Conservation (phyloP, 805 yeast genomes). For the Huiozyma sinensis region DNA sequence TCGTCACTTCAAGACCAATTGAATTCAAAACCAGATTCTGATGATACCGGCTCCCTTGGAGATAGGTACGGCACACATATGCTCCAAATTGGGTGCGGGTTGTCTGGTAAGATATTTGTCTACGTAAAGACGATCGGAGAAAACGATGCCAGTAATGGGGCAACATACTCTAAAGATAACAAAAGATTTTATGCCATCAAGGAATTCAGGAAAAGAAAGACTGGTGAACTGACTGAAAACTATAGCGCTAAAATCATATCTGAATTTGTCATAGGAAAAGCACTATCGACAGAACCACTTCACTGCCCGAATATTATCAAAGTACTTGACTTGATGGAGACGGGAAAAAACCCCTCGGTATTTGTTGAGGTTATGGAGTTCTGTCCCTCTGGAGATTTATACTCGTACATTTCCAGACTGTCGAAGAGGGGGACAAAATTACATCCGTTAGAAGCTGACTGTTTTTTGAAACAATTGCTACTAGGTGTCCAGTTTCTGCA, state of each 20-base stretch:
- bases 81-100: constrained; percentile 76
- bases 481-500: constrained; percentile 81
- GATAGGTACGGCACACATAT: constrained; percentile 41
- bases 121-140: constrained; percentile 41
- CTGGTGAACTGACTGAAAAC: constrained; percentile 73
- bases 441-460: constrained; percentile 65
- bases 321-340: constrained; percentile 68
- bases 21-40: too few species aligned
- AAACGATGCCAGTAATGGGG: too few species aligned
- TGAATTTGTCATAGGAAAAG: constrained; percentile 78
- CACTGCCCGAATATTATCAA: constrained; percentile 55
- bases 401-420: constrained; percentile 41
- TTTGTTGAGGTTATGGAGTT: constrained; percentile 90
- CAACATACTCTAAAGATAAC: constrained; percentile 52
- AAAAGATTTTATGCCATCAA: constrained; percentile 74
- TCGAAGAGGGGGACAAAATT: constrained; percentile 39
- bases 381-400: constrained; percentile 76
- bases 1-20: too few species aligned
- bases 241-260: constrained; percentile 80
- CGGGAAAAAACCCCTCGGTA: constrained; percentile 40
- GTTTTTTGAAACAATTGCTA: constrained; percentile 78
- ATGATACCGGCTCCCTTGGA: not conserved
- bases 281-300: constrained; percentile 29
- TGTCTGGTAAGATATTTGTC: constrained; percentile 86
- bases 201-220: constrained; percentile 77